Base-by-base conservation (phyloP, 1,284 basidiomycete genomes). In the Ustilago lituana region DNA sequence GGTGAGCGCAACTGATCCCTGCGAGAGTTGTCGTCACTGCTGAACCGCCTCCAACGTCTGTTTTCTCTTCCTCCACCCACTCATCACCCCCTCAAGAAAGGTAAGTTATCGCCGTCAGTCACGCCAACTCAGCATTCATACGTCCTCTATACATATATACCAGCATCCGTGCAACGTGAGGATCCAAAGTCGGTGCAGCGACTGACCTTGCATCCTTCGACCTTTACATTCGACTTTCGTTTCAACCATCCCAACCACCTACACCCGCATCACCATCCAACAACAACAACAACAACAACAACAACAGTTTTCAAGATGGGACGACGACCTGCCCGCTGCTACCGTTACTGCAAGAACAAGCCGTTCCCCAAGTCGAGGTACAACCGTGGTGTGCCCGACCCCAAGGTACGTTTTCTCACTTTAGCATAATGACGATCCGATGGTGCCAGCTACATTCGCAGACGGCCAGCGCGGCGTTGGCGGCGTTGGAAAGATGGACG, bases 311-410 rank as follows among this genome's bases (percentile, higher is more conserved):
- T 72, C 65, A 76, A 76, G 58, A 77, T 77, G 75, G 75, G 72
- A 67, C 66, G 73, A 54, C 58, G 75, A 58, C 65, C 65, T 53
- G 78, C 78, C 51, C 76, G 79, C 57, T 81, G 79, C 74, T 81
- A 81, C 73, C 69, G 79, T 15, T 79, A 81, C 79, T 81, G 79
- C 75, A 81, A 81, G 79, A 81, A 81, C 78, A 81, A 81, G 71
- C 76, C 74, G 54, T 77, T 69, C 68, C 80, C 80, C 70, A 82
- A 82, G 76, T 80, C 78, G 58, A 73, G 93, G 83, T 96, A 95
- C 88, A 96, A 96, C 87, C 92, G 95, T 87, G 94, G 94, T 79
- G 79, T 81, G 35, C 79, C 79, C 58, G 79, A 81, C 75, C 77
- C 79, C 53, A 81, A 81, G 73, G 72, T 74, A 57, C 60, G 59